These are phyloP conservation scores for Peronospora farinosa DNA, from an alignment of 352 stramenopile species.

Conservation along the genomic window DNA sequence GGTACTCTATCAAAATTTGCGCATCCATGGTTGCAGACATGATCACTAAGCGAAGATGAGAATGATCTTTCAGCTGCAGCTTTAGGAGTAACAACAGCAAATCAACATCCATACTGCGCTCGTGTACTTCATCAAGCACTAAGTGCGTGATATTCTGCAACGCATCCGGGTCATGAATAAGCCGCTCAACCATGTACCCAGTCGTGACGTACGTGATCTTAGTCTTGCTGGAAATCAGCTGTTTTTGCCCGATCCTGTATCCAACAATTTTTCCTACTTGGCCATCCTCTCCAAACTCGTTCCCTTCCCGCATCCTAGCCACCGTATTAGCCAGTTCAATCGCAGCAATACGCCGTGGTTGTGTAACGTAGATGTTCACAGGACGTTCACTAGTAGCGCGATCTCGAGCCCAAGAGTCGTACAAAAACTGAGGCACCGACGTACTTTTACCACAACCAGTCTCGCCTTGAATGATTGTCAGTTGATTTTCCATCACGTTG, in stretches of 20 bases:
- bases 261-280: conserved; percentile 62
- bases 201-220: conserved; percentile 95
- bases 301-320: conserved; percentile 84
- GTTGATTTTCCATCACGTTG: conserved; percentile 72
- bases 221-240: conserved; percentile 85
- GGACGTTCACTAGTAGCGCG: conserved; percentile 31
- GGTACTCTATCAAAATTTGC: conserved; percentile 86
- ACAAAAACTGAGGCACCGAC: conserved; percentile 90
- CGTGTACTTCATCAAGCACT: conserved; percentile 94
- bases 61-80: conserved; percentile 52
- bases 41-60: conserved; percentile 87
- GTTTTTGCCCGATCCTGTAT: conserved; percentile 86
- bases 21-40: conserved; percentile 96
- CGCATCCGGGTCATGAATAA: conserved; percentile 89
- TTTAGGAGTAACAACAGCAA: conserved; percentile 91
- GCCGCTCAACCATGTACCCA: conserved; percentile 92
- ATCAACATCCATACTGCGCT: conserved; percentile 94
- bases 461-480: conserved; percentile 91
- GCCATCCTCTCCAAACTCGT: conserved; percentile 59
- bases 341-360: conserved; percentile 91
- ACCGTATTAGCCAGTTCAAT: conserved; percentile 88
- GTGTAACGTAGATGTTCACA: conserved; percentile 94
- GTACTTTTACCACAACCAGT: conserved; percentile 96
- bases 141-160: conserved; percentile 90
- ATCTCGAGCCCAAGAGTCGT: conserved; percentile 56